Base-by-base conservation (phyloP, 345 rosid genomes). In the Balakata baccata region DNA sequence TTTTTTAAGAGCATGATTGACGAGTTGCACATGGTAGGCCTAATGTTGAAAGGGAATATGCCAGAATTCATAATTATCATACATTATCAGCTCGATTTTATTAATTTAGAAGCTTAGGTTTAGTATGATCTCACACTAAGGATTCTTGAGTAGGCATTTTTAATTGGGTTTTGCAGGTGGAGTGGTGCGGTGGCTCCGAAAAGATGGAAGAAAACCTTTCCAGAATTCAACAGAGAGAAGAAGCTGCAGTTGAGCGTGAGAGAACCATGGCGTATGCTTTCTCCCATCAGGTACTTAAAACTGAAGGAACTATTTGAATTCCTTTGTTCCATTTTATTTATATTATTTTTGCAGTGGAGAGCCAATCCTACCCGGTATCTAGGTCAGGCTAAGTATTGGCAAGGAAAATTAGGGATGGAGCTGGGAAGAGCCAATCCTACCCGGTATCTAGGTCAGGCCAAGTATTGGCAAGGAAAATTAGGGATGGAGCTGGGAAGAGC, bases 401-500 rank as follows among this genome's bases (percentile, higher is more conserved):
- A 87, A 87, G 79, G 91, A 89, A 66, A 85, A 80, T 56, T 92
- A 92, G 98, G 97, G 92, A 37, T 92, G 96, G 94, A 94, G 94
- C 82, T 90, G 97, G 98, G 84, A 82, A 75, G 94, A 90, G 78
- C 89, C n/a, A n/a, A n/a, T n/a, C n/a, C n/a, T n/a, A n/a, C n/a
- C n/a, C n/a, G n/a, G 58, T 90, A 88, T 79, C 87, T 94, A 7
- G 94, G 97, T 23, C 97, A 89, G 72, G 87, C 95, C 66, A 76
- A 86, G 81, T 67, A 79, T 89, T 4, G 88, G 87, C 51, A 87
- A 87, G 79, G 91, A 89, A 66, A 85, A 80, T 56, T 92, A 92
- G 98, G 97, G 92, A 37, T 92, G 96, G 94, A 94, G 94, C 82
- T 90, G 97, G 98, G 84, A 82, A 75, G 94, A 90, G 78, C 89